These are phyloP conservation scores for Amanita phalloides DNA, from an alignment of 768 basidiomycete species.

Conservation along the genomic window DNA sequence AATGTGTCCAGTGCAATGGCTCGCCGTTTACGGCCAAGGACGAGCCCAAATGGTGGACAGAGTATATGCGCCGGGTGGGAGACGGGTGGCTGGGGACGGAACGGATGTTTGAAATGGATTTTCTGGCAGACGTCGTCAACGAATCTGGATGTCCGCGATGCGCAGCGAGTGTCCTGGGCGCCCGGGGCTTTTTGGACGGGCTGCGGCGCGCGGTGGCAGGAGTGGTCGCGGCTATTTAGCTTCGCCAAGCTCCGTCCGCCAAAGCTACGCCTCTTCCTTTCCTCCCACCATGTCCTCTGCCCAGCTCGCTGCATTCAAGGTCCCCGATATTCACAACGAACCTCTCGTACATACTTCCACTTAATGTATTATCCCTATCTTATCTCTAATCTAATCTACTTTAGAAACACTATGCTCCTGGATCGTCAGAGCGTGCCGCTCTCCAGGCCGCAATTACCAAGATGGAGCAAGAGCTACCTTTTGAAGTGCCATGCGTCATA, in stretches of 20 bases:
- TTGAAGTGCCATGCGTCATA: constrained; percentile 88
- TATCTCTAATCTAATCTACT: neutral
- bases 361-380: neutral
- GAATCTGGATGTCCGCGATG: constrained; percentile 51
- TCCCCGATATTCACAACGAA: constrained; percentile 86
- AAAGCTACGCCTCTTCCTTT: neutral
- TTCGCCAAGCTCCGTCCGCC: neutral
- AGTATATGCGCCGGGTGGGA: constrained; percentile 44
- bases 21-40: constrained; percentile 29
- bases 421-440: constrained; percentile 65
- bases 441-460: constrained; percentile 63
- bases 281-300: constrained; percentile 46
- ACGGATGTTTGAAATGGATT: constrained; percentile 47
- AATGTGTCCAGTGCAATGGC: constrained; percentile 63
- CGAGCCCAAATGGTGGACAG: constrained; percentile 61
- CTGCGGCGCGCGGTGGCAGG: constrained; percentile 48
- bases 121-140: constrained; percentile 40
- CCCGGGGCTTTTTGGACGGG: constrained; percentile 40
- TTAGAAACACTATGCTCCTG: constrained; percentile 69
- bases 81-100: constrained; percentile 28
- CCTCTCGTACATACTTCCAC: constrained; percentile 55
- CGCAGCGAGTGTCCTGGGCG: constrained; percentile 53
- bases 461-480: constrained; percentile 79
- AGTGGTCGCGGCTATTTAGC: constrained; percentile 8
- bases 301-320: constrained; percentile 78